Evolutionary conservation across 805 yeast genomes (phyloP).

Genomic region (Saccharomycopsis schoenii): DNA sequence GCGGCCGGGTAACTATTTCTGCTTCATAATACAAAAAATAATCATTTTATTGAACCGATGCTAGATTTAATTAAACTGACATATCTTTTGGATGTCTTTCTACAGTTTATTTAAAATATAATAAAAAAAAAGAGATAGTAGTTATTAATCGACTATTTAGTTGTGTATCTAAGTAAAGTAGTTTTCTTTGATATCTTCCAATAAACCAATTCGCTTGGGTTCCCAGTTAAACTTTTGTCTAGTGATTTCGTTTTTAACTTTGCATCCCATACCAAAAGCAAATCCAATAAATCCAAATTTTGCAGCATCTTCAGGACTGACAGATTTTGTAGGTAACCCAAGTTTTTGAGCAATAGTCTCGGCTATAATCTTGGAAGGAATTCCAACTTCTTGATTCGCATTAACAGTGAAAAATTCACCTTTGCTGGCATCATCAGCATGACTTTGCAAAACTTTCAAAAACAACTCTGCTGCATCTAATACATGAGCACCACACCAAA

Average conservation of each 20-base stretch:
- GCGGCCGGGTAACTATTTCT: too few relatives aligned
- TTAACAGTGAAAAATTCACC: constrained; percentile 18
- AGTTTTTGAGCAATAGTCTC: constrained; percentile 22
- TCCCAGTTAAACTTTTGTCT: constrained; percentile 24
- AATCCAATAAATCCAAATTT: constrained; percentile 18
- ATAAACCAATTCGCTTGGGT: constrained; percentile 19
- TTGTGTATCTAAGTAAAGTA: constrained; percentile 12
- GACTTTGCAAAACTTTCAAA: constrained; percentile 23
- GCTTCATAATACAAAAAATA: too few relatives aligned
- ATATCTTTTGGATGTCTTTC: too few relatives aligned
- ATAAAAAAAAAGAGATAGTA: neutral
- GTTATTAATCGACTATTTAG: neutral
- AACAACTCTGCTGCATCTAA: constrained; percentile 28
- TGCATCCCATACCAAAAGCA: constrained; percentile 3
- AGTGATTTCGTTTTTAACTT: constrained; percentile 15
- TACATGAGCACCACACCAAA: constrained; percentile 27
- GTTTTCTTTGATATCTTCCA: constrained; percentile 22
- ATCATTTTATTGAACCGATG: too few relatives aligned
- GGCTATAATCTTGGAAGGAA: constrained; percentile 23
- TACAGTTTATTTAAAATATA: too few relatives aligned
- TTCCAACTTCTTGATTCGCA: constrained; percentile 22
- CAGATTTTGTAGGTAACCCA: constrained; percentile 17
- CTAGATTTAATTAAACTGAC: too few relatives aligned
- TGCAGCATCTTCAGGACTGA: constrained; percentile 17
- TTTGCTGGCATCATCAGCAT: constrained; percentile 20